Conservation (phyloP, 2,329 filamentous ascomycete genomes). For the Dichotomopilus funicola region DNA sequence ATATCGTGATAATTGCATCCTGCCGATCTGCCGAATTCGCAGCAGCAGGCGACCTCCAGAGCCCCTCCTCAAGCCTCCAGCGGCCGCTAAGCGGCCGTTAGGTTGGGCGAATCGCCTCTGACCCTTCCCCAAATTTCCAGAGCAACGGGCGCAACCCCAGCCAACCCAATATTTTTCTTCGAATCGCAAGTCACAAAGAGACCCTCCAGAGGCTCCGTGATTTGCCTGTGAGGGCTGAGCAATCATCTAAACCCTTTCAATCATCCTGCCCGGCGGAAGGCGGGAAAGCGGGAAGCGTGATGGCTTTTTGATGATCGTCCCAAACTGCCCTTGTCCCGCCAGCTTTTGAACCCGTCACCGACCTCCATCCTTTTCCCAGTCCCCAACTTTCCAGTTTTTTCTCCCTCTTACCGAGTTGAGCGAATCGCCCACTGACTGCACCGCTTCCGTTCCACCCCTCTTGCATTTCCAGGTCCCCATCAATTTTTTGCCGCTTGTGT, state of each 20-base stretch:
- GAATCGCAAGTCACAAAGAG: conserved; percentile 20
- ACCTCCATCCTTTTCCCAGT: conserved; percentile 13
- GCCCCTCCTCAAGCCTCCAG: conserved; percentile 1
- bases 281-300: conserved; percentile 5
- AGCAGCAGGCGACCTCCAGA: background rate
- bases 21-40: background rate
- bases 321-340: background rate
- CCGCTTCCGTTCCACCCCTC: background rate
- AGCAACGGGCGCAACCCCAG: conserved; percentile 21
- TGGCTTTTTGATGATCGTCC: conserved; percentile 16
- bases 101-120: conserved; percentile 16
- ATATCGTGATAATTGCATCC: conserved; percentile 16
- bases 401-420: background rate
- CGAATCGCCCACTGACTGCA: background rate
- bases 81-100: conserved; percentile 9
- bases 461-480: conserved; percentile 3
- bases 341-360: conserved; percentile 13
- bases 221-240: conserved; percentile 19
- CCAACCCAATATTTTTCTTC: conserved; percentile 24
- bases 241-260: conserved; percentile 25
- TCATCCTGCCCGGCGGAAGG: background rate
- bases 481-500: conserved; percentile 1
- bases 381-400: conserved; percentile 2
- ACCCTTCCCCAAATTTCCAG: conserved; percentile 18
- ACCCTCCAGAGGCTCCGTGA: conserved; percentile 12